phyloP scores from a whole-genome alignment of 805 yeast genomes.

The Alloascoidea africana region DNA sequence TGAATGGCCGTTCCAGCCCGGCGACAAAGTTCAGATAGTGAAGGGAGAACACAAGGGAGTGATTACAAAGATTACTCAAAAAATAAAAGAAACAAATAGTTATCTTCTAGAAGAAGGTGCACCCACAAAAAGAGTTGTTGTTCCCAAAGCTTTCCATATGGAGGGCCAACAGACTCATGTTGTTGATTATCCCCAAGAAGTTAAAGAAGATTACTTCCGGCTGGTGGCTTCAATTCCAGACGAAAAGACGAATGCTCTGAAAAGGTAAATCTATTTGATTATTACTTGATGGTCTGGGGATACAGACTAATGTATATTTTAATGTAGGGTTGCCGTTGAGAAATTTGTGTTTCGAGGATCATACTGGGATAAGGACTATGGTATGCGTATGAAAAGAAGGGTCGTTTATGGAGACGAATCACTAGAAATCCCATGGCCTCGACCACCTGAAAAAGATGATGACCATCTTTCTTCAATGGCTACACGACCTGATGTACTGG shows the following conservation, averaged over 20 bases:
- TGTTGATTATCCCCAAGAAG: slow-evolving; percentile 48
- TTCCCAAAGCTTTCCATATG: slow-evolving; percentile 63
- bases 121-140: slow-evolving; percentile 41
- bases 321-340: slow-evolving; percentile 76
- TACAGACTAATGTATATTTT: too few species aligned
- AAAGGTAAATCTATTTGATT: too few species aligned
- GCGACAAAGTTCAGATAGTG: slow-evolving; percentile 63
- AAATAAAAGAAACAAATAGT: slow-evolving; percentile 45
- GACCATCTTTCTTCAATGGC: slow-evolving; percentile 41
- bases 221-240: slow-evolving; percentile 71
- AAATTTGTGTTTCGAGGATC: slow-evolving; percentile 50
- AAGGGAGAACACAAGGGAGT: slow-evolving; percentile 65
- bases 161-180: slow-evolving; percentile 61
- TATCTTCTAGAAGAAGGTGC: slow-evolving; percentile 54
- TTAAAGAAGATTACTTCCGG: slow-evolving; percentile 45
- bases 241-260: slow-evolving; percentile 49
- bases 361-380: slow-evolving; percentile 62
- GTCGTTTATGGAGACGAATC: slow-evolving; percentile 55
- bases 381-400: slow-evolving; percentile 62
- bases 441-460: slow-evolving; percentile 40
- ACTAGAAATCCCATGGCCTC: slow-evolving; percentile 82
- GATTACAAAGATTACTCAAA: slow-evolving; percentile 49
- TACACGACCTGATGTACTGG: slow-evolving; percentile 39
- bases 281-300: too few species aligned
- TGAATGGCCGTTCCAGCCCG: slow-evolving; percentile 50